Evolutionary conservation across 1,139 yeast genomes (phyloP), one percentile per base, ranked within the genome.

Genomic region (Casaregolazyma suthepensis): DNA sequence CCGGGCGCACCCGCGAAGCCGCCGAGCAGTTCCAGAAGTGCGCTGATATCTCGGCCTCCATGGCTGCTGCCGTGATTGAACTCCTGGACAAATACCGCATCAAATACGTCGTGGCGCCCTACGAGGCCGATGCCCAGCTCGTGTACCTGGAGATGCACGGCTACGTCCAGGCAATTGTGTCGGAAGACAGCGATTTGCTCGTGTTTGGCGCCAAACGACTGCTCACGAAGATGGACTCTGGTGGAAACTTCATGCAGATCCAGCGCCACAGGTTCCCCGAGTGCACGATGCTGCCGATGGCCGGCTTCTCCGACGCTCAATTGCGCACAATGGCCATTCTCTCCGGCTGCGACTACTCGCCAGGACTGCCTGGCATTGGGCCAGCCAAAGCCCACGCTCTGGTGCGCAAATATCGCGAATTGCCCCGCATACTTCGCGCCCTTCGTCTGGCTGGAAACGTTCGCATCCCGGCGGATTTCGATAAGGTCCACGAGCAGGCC

Each of bases 101-200:
- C 48, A 77, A 77, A 58, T 93, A 81, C 63, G 80, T 93, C 17
- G 99, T 94, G 9, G 99, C 99, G 0, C 99, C 99, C 0, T 94
- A 90, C 66, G 99, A 94, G 71, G 99, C 99, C 0, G 99, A 94
- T 67, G 87, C 99, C 0, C 99, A 94, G 67, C 81, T 94, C 85
- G 98, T 93, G 6, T 89, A 85, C 63, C 75, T 94, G 50, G 99
- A 93, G 66, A 81, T 81, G 56, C 61, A 72, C 0, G 94, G 94
- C 0, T 54, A 80, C 1, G 94, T 90, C 9, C 86, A 89, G 59
- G 99, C 94, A 0, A 87, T 94, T 7, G 75, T 94, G 10, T 85
- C 96, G 43, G 99, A 94, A 65, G 99, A 94, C 66, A 90, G 98
- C 0, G 99, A 94, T 71, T 74, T 94, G 60, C 74, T 94, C 45